Evolutionary conservation across 2,329 filamentous ascomycete genomes (phyloP).

Genomic region (Aspergillus eucalypticola): DNA sequence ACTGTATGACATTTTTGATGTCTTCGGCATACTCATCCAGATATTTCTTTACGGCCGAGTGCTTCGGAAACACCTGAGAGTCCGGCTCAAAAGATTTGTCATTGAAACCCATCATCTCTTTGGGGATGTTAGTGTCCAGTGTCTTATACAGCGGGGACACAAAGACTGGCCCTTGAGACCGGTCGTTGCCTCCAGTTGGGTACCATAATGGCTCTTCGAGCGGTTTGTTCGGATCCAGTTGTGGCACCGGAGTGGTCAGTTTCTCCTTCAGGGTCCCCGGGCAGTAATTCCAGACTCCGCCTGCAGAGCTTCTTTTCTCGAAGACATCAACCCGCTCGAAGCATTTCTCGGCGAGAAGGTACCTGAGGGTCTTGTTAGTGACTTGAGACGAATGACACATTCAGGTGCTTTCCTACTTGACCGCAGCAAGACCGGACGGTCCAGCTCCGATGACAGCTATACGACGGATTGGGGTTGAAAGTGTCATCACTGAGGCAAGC

Average conservation of each 20-base stretch:
- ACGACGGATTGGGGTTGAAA: conserved; percentile 28
- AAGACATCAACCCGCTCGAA: conserved; percentile 74
- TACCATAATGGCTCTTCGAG: conserved; percentile 64
- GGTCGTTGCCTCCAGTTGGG: conserved; percentile 26
- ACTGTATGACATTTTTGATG: conserved; percentile 66
- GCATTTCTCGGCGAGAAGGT: conserved; percentile 68
- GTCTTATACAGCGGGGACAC: conserved; percentile 81
- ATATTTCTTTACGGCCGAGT: conserved; percentile 71
- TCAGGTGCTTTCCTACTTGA: conserved; percentile 54
- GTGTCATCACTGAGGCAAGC: conserved; percentile 19
- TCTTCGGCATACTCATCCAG: conserved; percentile 70
- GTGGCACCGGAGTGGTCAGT: conserved; percentile 58
- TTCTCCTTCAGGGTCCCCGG: conserved; percentile 50
- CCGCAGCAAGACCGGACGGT: conserved; percentile 73
- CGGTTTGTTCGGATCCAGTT: conserved; percentile 62
- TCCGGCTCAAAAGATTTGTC: conserved; percentile 66
- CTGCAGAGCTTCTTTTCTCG: conserved; percentile 75
- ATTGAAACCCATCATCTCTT: conserved; percentile 76
- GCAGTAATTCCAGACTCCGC: conserved; percentile 85
- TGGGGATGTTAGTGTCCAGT: conserved; percentile 85
- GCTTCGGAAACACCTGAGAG: conserved; percentile 71
- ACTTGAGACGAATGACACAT: not conserved
- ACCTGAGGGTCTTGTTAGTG: conserved; percentile 48
- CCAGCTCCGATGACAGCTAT: conserved; percentile 83
- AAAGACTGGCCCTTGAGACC: conserved; percentile 58